A percentile compares a stretch with the other conserved stretches of the same genome.
Conservation (phyloP, 305 asterid species). For the Lippia alba region DNA sequence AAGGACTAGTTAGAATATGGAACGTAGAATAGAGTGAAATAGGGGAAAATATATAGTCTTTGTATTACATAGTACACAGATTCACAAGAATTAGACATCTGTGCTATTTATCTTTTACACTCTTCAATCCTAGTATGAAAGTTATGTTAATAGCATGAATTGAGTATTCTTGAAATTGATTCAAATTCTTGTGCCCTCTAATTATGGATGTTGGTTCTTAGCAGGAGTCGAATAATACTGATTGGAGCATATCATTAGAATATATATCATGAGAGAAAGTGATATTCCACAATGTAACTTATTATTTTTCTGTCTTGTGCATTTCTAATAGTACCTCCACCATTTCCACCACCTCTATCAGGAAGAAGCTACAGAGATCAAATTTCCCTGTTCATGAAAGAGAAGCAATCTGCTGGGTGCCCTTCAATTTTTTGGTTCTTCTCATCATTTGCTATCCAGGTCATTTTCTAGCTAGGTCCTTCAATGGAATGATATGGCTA, state of each 20-base stretch:
- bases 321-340: slow-evolving; percentile 78
- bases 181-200: too few relatives aligned
- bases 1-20: background rate
- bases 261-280: background rate
- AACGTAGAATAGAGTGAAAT: background rate
- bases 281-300: slow-evolving; percentile 31
- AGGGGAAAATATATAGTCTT: background rate
- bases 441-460: slow-evolving; percentile 73
- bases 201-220: too few relatives aligned
- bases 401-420: slow-evolving; percentile 71
- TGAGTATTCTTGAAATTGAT: too few relatives aligned
- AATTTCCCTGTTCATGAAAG: slow-evolving; percentile 64
- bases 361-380: slow-evolving; percentile 68
- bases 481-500: background rate
- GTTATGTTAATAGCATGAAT: background rate
- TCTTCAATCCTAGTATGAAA: background rate
- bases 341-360: slow-evolving; percentile 85
- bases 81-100: too few relatives aligned
- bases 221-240: background rate
- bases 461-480: slow-evolving; percentile 41
- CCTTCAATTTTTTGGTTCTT: slow-evolving; percentile 86
- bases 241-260: slow-evolving; percentile 7
- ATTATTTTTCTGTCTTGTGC: slow-evolving; percentile 40
- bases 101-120: too few relatives aligned
- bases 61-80: too few relatives aligned